A percentile compares a stretch with the other conserved stretches of the same genome.
phyloP scores from a whole-genome alignment of 768 basidiomycete species.

The Hygrophoropsis aurantiaca region DNA sequence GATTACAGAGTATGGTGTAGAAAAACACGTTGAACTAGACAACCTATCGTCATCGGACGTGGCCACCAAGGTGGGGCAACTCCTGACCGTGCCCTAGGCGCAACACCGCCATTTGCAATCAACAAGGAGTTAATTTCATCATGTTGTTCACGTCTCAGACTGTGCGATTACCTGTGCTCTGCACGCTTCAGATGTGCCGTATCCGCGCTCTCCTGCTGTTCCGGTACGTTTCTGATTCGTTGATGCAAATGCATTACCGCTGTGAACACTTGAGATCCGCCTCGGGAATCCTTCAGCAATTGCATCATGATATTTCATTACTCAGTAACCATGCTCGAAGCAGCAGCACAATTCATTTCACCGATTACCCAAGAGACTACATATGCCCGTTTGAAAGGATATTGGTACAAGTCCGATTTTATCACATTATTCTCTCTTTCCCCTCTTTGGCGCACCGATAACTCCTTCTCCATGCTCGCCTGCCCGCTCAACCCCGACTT shows the following conservation, averaged over 20 bases:
- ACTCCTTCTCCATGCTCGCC: slow-evolving; percentile 47
- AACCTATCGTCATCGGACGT: slow-evolving; percentile 72
- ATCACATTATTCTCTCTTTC: not conserved
- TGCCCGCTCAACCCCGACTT: slow-evolving; percentile 41
- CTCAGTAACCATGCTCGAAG: too few relatives aligned
- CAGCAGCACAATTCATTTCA: too few relatives aligned
- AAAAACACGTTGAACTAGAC: slow-evolving; percentile 80
- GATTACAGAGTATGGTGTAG: slow-evolving; percentile 69
- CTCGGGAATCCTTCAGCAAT: too few relatives aligned
- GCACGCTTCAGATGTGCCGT: too few relatives aligned
- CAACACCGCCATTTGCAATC: slow-evolving; percentile 2
- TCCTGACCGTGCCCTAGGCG: slow-evolving; percentile 41
- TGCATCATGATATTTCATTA: too few relatives aligned
- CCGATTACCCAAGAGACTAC: too few relatives aligned
- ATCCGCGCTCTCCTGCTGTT: too few relatives aligned
- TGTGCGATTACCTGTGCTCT: too few relatives aligned
- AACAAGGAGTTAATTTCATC: slow-evolving; percentile 7
- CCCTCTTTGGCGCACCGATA: slow-evolving; percentile 12
- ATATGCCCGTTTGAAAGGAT: too few relatives aligned
- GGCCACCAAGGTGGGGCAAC: slow-evolving; percentile 63
- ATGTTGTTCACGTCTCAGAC: not conserved
- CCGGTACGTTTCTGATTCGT: too few relatives aligned
- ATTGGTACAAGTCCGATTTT: not conserved
- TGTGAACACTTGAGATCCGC: too few relatives aligned
- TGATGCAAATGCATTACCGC: too few relatives aligned